Evolutionary conservation across 352 stramenopile genomes (phyloP), one percentile per base, ranked within the genome.

Genomic region (Lagenidium sp.): DNA sequence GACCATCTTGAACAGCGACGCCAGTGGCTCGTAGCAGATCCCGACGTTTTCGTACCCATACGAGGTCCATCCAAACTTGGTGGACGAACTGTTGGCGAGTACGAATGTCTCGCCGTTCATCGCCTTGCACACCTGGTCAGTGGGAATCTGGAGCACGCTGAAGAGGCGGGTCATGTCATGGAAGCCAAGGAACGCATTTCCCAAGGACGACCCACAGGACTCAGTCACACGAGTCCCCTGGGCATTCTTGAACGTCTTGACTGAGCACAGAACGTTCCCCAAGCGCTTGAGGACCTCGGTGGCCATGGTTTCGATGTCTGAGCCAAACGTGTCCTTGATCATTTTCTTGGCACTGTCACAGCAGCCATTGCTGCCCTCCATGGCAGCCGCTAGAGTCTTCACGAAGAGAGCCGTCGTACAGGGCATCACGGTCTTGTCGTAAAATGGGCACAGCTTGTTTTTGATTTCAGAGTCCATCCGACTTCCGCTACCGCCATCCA

Each of bases 121-220:
- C 4, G 63, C 57, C n/a, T 55, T 51, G 55, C 68, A 84, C 30
- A 66, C 71, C 37, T 69, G 57, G 23, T 65, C 47, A 22, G 68
- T 78, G 2, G 71, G 60, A 29, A 84, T 62, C 31, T 78, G 57
- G 3, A 50, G 19, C 4, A 68, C 32, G 10, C 47, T 30, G 2
- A 56, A 11, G 44, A 64, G 35, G 18, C 60, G 38, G 1, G 43
- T 26, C 10, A 53, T 30, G 4, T 54, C 20, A 1, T 36, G 50
- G 13, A 21, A 32, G n/a, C n/a, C n/a, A n/a, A n/a, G n/a, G 22
- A 82, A 63, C 4, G 63, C 55, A 6, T 52, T 31, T 22, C 47
- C 6, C 4, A 69, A 36, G 22, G 60, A 72, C 25, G 50, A 52
- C 2, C 47, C 56, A 23, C 68, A 82, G 20, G 60, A 54, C 35